Base-by-base conservation (phyloP, 2,329 filamentous ascomycete species). In the Penicillium rolfsii region DNA sequence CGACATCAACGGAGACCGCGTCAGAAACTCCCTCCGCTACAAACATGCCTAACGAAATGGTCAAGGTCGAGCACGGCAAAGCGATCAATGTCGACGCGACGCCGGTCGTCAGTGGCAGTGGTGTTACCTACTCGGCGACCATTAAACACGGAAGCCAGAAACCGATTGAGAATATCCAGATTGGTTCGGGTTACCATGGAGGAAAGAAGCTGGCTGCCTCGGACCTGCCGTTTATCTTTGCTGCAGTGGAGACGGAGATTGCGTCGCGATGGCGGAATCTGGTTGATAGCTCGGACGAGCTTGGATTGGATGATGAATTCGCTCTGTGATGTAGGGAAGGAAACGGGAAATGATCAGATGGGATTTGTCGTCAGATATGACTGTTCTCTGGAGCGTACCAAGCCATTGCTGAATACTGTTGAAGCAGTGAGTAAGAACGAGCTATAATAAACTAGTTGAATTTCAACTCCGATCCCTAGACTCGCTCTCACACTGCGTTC, bases 231-330 rank as follows among this genome's bases (percentile, higher is more conserved):
- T 30, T 53, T 14, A 67, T 72, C 49, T 57, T 71, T 26, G 57
- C 57, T 35, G 57, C 54, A 7, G 30, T 75, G 14, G 62, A 69
- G 16, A 48, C 52, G 14, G 36, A 55, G 6, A 12, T 75, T 30
- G 60, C 60, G 53, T 24, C 63, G 52, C 61, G 63, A 24, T 57
- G 74, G 33, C 64, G 59, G 0, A 55, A 72, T 38, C 41, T 60
- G 16, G 14, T 71, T 22, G 61, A 74, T 59, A 71, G 69, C 36
- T 70, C 68, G n/a, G 73, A 75, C 60, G 73, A 75, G 59, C 14
- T 71, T 53, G 65, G 65, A 2, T 48, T 74, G 35, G 41, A 41
- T 4, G 36, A 53, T 19, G 14, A 16, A 0, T 40, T 53, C 19
- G n/a, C 1, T 12, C 5, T 41, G 28, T 53, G 35, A 40, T 8